Base-by-base conservation (phyloP, 192 early-diverging fungal genomes). In the Funneliformis geosporum region DNA sequence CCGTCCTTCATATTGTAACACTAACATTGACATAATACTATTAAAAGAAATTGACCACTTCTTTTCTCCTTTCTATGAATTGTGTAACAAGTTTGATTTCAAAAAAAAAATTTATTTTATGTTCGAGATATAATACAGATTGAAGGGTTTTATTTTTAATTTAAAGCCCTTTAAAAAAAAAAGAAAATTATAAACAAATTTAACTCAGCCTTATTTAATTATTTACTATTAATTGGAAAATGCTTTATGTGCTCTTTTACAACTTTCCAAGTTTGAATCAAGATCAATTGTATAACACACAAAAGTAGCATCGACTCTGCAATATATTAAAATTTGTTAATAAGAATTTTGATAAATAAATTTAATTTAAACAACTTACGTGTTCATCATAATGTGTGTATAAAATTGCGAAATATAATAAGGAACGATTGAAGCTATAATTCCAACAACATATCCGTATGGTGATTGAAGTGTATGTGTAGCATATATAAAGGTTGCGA, bases 251-350 rank as follows among this genome's bases (percentile, higher is more conserved):
- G 87, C 90, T 40, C 79, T 80, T 47, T 87, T 83, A 27, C 79
- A 83, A 79, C 88, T 84, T 18, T 86, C 86, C 5, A 78, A 87
- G 65, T 89, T 90, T 8, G 82, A 84, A 76, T 95, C 93, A n/a
- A 95, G 78, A 82, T 95, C 94, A 60, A 95, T 86, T 21, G 93
- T 87, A 81, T 93, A 95, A 79, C 93, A 93, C n/a, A 95, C 79
- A 80, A 94, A 94, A 2, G 89, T 89, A 0, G 94, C 90, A 82
- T 95, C 93, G 18, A 94, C 84, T 28, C 93, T 95, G 83, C 3
- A 72, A 66, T 33, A 39, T 62, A 65, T 23, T 47, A 50, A 80
- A 40, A 38, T 25, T 72, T 78, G 33, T 43, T n/a, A 50, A 28
- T 62, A 67, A 73, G 8, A 43, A n/a, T 11, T 23, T 40, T 28